Base-by-base conservation (phyloP, 2,329 filamentous ascomycete species). In the Ceratocystis colombiana region DNA sequence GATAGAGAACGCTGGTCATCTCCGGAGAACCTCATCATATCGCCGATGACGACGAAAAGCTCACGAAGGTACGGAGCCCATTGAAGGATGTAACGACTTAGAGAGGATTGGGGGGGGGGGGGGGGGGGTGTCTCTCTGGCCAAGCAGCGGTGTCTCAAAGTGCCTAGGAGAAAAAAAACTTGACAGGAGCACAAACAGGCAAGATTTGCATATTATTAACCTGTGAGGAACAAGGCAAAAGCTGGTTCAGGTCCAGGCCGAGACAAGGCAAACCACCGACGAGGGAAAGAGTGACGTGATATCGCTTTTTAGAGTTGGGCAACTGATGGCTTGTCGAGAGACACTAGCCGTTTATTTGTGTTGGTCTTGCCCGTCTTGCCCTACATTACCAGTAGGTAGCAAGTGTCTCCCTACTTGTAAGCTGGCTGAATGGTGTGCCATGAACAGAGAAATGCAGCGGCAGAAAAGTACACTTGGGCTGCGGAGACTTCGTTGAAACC, bases 151-250 rank as follows among this genome's bases (percentile, higher is more conserved):
- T 22, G 46, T n/a, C 7, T 20, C 22, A 50, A 50, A 50, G 46
- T 50, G 46, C 5, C 46, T n/a, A 50, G 46, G 46, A 50, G 17
- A n/a, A 57, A 57, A n/a, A n/a, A 25, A n/a, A 5, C 37, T 41
- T 57, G 22, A 57, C 22, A 57, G 53, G 53, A 57, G n/a, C 28
- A n/a, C 53, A 28, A 57, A 30, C 22, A 57, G 53, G 22, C 22
- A 57, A 33, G 53, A 55, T 25, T 55, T 28, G 50, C 50, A 22
- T 17, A 30, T 28, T 20, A 15, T 20, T 12, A 55, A 41, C 37
- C 37, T 41, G 37, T 25, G 50, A 20, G 8, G 5, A 28, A 22
- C 25, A 22, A 25, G 20, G 25, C 12, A 57, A 57, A 57, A 30
- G 53, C 15, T 22, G 30, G 22, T 17, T 5, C 22, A 57, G 53